A percentile compares a stretch with the other conserved stretches of the same genome.
phyloP scores from a whole-genome alignment of 2,329 filamentous ascomycete species.

The Fusarium mexicanum region DNA sequence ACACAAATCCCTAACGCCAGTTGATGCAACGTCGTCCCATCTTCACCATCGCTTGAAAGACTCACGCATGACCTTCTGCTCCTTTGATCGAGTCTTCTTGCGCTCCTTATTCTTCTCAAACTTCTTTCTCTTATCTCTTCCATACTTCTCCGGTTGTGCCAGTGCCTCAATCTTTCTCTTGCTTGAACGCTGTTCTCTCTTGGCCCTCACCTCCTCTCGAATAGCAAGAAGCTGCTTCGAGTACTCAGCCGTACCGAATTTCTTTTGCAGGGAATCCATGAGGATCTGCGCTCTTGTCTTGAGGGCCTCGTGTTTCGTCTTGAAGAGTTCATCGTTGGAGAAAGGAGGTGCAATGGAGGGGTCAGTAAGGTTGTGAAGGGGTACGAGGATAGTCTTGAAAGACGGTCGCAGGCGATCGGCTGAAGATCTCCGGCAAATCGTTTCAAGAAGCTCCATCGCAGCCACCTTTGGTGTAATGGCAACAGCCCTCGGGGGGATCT shows the following conservation, averaged over 20 bases:
- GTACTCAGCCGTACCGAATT: conserved; percentile 82
- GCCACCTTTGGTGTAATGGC: conserved; percentile 79
- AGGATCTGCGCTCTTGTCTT: conserved; percentile 78
- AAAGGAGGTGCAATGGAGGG: conserved; percentile 76
- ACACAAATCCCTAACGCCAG: conserved; percentile 42
- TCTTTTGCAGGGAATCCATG: conserved; percentile 85
- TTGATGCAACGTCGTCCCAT: conserved; percentile 31
- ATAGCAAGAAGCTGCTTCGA: conserved; percentile 78
- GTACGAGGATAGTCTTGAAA: conserved; percentile 67
- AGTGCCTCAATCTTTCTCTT: conserved; percentile 94
- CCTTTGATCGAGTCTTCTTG: conserved; percentile 79
- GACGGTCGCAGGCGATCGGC: conserved; percentile 67
- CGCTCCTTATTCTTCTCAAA: conserved; percentile 85
- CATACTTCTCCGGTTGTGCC: conserved; percentile 80
- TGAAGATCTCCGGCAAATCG: conserved; percentile 71
- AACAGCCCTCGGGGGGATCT: conserved; percentile 70
- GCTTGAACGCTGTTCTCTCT: conserved; percentile 76
- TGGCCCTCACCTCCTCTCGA: conserved; percentile 74
- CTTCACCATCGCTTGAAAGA: conserved; percentile 67
- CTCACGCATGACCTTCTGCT: conserved; percentile 76
- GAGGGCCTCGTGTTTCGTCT: conserved; percentile 74
- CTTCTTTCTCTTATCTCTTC: conserved; percentile 82
- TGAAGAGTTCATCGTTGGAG: conserved; percentile 76
- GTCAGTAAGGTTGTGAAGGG: conserved; percentile 86
- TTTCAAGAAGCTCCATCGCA: conserved; percentile 77